A percentile compares a stretch with the other conserved stretches of the same genome.
phyloP scores from a whole-genome alignment of 2,329 filamentous ascomycete species.

The Aureobasidium uvarum region DNA sequence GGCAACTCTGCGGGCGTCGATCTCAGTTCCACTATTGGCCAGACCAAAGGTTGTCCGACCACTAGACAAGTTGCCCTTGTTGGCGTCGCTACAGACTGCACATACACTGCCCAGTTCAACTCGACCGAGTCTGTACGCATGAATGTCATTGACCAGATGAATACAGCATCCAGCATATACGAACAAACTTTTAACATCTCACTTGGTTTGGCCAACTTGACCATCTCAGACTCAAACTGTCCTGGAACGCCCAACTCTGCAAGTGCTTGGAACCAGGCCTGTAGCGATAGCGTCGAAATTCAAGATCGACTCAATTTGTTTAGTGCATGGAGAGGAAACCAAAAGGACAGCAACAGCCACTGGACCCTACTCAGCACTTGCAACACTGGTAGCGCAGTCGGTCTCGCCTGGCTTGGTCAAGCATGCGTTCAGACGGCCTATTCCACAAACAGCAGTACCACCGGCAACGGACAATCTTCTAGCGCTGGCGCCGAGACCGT shows the following conservation, averaged over 20 bases:
- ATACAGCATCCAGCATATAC: slow-evolving; percentile 81
- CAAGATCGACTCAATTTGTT: slow-evolving; percentile 80
- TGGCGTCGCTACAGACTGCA: slow-evolving; percentile 90
- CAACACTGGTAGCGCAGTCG: slow-evolving; percentile 78
- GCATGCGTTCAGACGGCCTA: slow-evolving; percentile 65
- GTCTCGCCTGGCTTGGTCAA: slow-evolving; percentile 89
- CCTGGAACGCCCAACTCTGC: slow-evolving; percentile 64
- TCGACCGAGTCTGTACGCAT: slow-evolving; percentile 61
- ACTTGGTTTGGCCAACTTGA: slow-evolving; percentile 81
- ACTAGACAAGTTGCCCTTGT: slow-evolving; percentile 91
- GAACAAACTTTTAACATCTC: slow-evolving; percentile 94
- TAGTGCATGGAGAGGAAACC: slow-evolving; percentile 79
- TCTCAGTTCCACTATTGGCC: slow-evolving; percentile 73
- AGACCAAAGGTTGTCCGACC: slow-evolving; percentile 76
- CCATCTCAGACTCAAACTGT: slow-evolving; percentile 72
- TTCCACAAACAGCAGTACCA: slow-evolving; percentile 44
- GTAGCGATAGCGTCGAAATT: slow-evolving; percentile 62
- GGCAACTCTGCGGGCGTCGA: slow-evolving; percentile 81
- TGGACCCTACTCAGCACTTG: slow-evolving; percentile 88
- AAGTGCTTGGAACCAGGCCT: slow-evolving; percentile 81
- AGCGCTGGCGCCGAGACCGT: slow-evolving; percentile 65
- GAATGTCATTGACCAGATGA: slow-evolving; percentile 81
- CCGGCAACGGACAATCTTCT: slow-evolving; percentile 37
- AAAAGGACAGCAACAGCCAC: slow-evolving; percentile 78
- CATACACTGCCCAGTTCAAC: slow-evolving; percentile 72